These are phyloP conservation scores for Brasilioporus rufonigricans DNA, from an alignment of 768 basidiomycete genomes.

Conservation along the genomic window DNA sequence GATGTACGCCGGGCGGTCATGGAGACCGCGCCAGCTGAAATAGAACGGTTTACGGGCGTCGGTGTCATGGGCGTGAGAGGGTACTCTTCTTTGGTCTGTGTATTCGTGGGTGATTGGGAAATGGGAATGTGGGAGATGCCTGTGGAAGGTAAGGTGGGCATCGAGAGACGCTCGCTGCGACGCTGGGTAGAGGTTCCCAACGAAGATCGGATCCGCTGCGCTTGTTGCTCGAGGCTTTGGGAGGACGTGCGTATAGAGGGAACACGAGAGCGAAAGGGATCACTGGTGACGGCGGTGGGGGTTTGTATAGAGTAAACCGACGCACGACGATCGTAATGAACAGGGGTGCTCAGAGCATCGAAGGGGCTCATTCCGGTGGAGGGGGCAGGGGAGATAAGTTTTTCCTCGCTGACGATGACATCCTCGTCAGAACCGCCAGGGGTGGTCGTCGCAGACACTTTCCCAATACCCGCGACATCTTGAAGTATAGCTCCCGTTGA, in stretches of 20 bases:
- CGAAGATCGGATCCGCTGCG: slow-evolving; percentile 31
- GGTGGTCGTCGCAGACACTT: slow-evolving; percentile 13
- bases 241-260: slow-evolving; percentile 11
- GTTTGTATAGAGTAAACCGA: slow-evolving; percentile 21
- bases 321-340: slow-evolving; percentile 15
- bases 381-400: slow-evolving; percentile 17
- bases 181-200: slow-evolving; percentile 28
- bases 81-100: slow-evolving; percentile 29
- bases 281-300: not conserved
- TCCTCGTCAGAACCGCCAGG: slow-evolving; percentile 25
- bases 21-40: slow-evolving; percentile 26
- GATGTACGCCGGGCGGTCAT: slow-evolving; percentile 32
- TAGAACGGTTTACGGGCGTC: slow-evolving; percentile 27
- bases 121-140: slow-evolving; percentile 13
- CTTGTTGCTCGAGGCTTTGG: slow-evolving; percentile 28
- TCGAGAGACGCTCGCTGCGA: slow-evolving; percentile 30
- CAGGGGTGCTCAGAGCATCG: slow-evolving; percentile 20
- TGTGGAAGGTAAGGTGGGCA: slow-evolving; percentile 24
- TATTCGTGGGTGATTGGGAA: slow-evolving; percentile 13
- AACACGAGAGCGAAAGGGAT: slow-evolving; percentile 8
- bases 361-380: slow-evolving; percentile 15
- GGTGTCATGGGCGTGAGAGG: slow-evolving; percentile 24
- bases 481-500: slow-evolving; percentile 20
- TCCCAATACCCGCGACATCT: slow-evolving; percentile 11
- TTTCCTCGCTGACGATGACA: slow-evolving; percentile 20